Conservation (phyloP, 306 rosid species). For the Prunus dulcis region DNA sequence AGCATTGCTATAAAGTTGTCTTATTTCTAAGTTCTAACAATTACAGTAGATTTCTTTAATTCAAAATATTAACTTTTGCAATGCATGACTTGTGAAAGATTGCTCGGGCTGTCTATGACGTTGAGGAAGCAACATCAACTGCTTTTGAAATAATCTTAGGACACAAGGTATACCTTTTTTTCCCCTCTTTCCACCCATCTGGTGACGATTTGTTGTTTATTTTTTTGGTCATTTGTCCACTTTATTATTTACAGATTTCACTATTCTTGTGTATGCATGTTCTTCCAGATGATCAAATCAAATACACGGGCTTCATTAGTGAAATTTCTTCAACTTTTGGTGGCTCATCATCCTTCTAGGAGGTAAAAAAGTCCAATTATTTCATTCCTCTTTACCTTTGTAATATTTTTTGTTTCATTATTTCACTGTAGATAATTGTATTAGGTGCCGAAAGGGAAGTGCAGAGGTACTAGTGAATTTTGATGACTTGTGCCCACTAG, state of each 20-base stretch:
- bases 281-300: conserved; percentile 73
- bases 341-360: conserved; percentile 89
- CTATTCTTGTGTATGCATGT: conserved; percentile 22
- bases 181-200: background rate
- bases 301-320: conserved; percentile 74
- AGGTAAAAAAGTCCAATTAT: conserved; percentile 42
- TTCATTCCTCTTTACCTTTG: conserved; percentile 20
- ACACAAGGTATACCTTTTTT: conserved; percentile 49
- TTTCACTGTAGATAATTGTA: conserved; percentile 28
- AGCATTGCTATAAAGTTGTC: conserved; percentile 23
- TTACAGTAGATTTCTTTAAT: conserved; percentile 8
- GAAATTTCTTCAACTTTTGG: conserved; percentile 84
- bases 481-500: conserved; percentile 70
- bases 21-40: background rate
- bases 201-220: conserved; percentile 10
- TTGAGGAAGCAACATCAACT: conserved; percentile 88
- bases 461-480: conserved; percentile 85
- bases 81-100: conserved; percentile 45
- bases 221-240: background rate
- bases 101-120: conserved; percentile 89
- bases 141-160: conserved; percentile 83
- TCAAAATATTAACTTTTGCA: conserved; percentile 33
- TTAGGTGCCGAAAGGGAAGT: conserved; percentile 92
- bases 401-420: conserved; percentile 5
- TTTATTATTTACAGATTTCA: conserved; percentile 18